Evolutionary conservation across 495 filamentous ascomycete genomes (phyloP), one percentile per base, ranked within the genome.

Genomic region (Collariella sp.): DNA sequence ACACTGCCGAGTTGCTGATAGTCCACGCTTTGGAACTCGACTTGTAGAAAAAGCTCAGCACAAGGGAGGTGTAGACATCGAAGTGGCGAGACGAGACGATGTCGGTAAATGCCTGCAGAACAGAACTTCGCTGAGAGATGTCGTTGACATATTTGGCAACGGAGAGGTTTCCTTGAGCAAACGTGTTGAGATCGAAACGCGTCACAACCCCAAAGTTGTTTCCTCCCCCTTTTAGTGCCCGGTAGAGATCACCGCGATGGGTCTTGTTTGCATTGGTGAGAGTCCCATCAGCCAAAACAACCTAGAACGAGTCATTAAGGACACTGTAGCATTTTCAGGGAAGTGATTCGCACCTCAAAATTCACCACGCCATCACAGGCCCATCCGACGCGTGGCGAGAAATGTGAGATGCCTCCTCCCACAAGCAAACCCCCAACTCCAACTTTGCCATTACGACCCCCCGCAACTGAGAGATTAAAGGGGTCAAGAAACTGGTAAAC

Each of bases 121-220:
- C 51, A 7, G 51, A 50, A 20, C 50, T 0, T 44, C 55, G n/a
- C 34, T 58, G 38, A 66, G 23, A 46, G 44, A 34, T 20, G 20
- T 19, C 12, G 7, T 56, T 35, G 36, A 45, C 55, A 23, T 56
- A 58, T 0, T 60, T 44, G 19, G 49, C 19, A 3, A 54, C 20
- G 38, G 33, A 62, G 16, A 70, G 35, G 7, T 45, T 24, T 13
- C 60, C 61, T 43, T 67, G 60, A 34, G 48, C 5, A 26, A 69
- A 66, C 7, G 66, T 62, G 4, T 13, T 5, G 6, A 69, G 38
- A 23, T 58, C 51, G 53, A 66, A 38, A 16, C 64, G 59, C 6
- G 77, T 81, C 15, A 80, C 78, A 7, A 82, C 62, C 12, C 79
- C 79, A 45, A 80, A 79, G 66, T 78, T 81, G 65, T 68, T 75